phyloP scores from a whole-genome alignment of 371 early-diverging fungal species.

The Neoconidiobolus thromboides region DNA sequence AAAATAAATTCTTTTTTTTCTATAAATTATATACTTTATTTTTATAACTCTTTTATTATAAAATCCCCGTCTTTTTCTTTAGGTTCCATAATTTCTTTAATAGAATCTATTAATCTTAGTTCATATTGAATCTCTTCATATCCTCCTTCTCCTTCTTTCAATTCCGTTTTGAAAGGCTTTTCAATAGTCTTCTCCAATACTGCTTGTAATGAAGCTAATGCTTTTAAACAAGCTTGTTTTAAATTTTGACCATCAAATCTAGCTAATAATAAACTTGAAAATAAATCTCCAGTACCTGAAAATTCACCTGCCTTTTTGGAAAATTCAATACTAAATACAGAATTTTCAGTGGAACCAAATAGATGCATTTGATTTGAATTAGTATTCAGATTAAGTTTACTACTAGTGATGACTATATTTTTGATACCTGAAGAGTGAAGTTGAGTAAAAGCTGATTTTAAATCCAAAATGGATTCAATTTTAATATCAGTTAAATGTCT shows the following conservation, averaged over 20 bases:
- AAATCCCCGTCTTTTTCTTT: too few species aligned
- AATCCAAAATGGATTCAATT: slow-evolving; percentile 27
- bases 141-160: too few species aligned
- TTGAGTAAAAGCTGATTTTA: slow-evolving; percentile 26
- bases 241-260: slow-evolving; percentile 12
- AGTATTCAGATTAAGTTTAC: neutral
- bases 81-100: too few species aligned
- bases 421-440: slow-evolving; percentile 45
- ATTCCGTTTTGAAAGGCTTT: too few species aligned
- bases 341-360: slow-evolving; percentile 4
- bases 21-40: too few species aligned
- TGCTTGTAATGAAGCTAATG: too few species aligned
- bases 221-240: too few species aligned
- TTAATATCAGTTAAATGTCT: slow-evolving; percentile 38
- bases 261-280: slow-evolving; percentile 55
- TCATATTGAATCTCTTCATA: too few species aligned
- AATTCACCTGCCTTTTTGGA: slow-evolving; percentile 57
- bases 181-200: too few species aligned
- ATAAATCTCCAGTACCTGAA: slow-evolving; percentile 86
- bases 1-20: too few species aligned
- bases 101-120: too few species aligned
- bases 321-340: slow-evolving; percentile 46
- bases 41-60: too few species aligned
- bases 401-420: slow-evolving; percentile 57
- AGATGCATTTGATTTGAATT: slow-evolving; percentile 6